Percentiles rank a stretch among this genome's conserved stretches.
Evolutionary conservation across 495 filamentous ascomycete genomes (phyloP).

Genomic region (Articulospora tetracladia): DNA sequence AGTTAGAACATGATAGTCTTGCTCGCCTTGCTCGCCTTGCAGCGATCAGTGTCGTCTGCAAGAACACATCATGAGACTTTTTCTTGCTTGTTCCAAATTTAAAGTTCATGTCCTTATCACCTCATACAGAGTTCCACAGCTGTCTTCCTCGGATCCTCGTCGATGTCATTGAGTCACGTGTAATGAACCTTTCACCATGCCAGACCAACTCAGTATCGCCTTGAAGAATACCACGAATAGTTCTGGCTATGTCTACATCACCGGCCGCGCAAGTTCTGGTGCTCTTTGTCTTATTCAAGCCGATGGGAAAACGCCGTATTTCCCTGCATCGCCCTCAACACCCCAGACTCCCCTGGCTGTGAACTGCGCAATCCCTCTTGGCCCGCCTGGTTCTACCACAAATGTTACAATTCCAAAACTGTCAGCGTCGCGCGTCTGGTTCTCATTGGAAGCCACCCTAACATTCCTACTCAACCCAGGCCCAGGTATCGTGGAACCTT

Average conservation of each 20-base stretch:
- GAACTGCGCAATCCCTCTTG: constrained; percentile 60
- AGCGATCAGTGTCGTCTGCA: no score
- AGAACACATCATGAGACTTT: no score
- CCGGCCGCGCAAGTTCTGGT: constrained; percentile 57
- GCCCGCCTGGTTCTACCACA: constrained; percentile 51
- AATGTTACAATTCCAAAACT: constrained; percentile 62
- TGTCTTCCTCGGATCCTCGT: no score
- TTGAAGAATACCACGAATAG: constrained; percentile 58
- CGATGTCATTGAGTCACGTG: no score
- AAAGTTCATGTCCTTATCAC: no score
- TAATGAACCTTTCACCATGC: neutral
- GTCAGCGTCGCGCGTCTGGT: constrained; percentile 64
- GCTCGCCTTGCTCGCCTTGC: no score
- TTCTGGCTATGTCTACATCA: constrained; percentile 63
- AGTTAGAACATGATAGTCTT: no score
- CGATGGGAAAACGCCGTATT: constrained; percentile 39
- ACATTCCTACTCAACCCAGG: constrained; percentile 68
- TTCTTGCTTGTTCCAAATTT: no score
- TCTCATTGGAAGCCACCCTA: constrained; percentile 51
- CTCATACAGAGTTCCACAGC: no score
- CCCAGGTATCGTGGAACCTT: constrained; percentile 66
- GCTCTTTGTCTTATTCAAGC: constrained; percentile 57
- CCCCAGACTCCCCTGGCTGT: constrained; percentile 39
- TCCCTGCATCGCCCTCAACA: constrained; percentile 44
- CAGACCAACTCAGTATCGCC: constrained; percentile 37